phyloP scores from a whole-genome alignment of 2,329 filamentous ascomycete species.

The Nectriaceae sp. region DNA sequence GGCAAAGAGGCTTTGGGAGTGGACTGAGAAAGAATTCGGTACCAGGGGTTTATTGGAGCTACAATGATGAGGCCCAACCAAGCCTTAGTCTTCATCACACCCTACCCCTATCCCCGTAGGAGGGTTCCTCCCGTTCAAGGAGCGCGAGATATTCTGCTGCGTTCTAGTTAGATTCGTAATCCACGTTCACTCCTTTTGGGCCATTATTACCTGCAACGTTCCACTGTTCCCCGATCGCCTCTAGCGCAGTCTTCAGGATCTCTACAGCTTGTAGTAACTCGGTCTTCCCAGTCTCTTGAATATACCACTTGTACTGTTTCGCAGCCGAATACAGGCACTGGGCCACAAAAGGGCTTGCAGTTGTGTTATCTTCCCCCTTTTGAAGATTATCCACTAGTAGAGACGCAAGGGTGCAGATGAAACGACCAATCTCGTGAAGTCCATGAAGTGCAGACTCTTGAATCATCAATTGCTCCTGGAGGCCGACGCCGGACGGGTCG shows the following conservation, averaged over 20 bases:
- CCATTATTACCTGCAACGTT: background rate
- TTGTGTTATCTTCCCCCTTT: background rate
- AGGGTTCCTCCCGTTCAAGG: background rate
- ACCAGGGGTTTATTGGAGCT: conserved; percentile 9
- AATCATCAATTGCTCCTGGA: conserved; percentile 9
- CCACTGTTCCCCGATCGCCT: background rate
- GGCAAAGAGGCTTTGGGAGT: conserved; percentile 16
- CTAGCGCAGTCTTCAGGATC: background rate
- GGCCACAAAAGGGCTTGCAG: conserved; percentile 3
- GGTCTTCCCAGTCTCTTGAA: conserved; percentile 3
- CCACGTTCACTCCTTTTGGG: too few species aligned
- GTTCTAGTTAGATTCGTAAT: background rate
- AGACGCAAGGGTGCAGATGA: conserved; percentile 5
- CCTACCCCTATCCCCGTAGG: too few species aligned
- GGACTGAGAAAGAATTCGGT: conserved; percentile 12
- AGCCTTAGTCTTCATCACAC: too few species aligned
- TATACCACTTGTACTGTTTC: conserved; percentile 5
- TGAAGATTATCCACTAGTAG: background rate
- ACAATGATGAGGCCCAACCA: background rate
- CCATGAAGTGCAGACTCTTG: conserved; percentile 2
- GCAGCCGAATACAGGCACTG: conserved; percentile 6
- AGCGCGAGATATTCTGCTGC: conserved; percentile 3
- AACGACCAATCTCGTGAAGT: conserved; percentile 3
- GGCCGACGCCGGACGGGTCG: conserved; percentile 7
- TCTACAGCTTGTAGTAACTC: background rate